Evolutionary conservation across 2,329 filamentous ascomycete genomes (phyloP).

Genomic region (Zymoseptoria brevis): DNA sequence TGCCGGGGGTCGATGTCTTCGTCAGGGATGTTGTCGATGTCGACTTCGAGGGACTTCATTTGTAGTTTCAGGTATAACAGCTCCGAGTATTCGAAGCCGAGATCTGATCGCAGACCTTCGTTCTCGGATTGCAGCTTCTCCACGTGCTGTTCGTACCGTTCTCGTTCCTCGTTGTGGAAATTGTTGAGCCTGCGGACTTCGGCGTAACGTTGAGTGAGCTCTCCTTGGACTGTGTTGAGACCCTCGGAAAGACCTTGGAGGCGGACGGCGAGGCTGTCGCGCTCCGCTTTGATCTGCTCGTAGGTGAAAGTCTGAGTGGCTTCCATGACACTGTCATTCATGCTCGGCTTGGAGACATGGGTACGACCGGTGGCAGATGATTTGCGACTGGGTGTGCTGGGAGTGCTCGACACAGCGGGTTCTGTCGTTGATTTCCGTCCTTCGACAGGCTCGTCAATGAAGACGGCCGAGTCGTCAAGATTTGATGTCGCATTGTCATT

Average conservation of each 20-base stretch:
- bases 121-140: constrained; percentile 31
- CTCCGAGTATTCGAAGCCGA: constrained; percentile 33
- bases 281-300: constrained; percentile 19
- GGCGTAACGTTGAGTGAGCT: constrained; percentile 27
- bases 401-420: neutral
- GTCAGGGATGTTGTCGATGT: constrained; percentile 15
- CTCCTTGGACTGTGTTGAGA: constrained; percentile 23
- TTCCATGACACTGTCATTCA: constrained; percentile 3
- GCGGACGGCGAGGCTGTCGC: constrained; percentile 22
- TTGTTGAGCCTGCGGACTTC: constrained; percentile 29
- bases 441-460: constrained; percentile 21
- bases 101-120: constrained; percentile 29
- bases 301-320: neutral
- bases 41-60: constrained; percentile 31
- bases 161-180: constrained; percentile 21
- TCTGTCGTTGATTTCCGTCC: constrained; percentile 1
- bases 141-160: constrained; percentile 26
- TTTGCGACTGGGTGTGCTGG: neutral
- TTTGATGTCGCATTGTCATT: constrained; percentile 19
- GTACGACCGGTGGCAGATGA: neutral
- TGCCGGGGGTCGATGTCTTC: constrained; percentile 10
- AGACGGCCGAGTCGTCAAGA: constrained; percentile 28
- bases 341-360: neutral
- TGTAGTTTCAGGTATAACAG: constrained; percentile 34
- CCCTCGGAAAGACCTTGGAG: constrained; percentile 25